Evolutionary conservation across 208 protist species (phyloP).

Genomic region (Polymyxa betae): DNA sequence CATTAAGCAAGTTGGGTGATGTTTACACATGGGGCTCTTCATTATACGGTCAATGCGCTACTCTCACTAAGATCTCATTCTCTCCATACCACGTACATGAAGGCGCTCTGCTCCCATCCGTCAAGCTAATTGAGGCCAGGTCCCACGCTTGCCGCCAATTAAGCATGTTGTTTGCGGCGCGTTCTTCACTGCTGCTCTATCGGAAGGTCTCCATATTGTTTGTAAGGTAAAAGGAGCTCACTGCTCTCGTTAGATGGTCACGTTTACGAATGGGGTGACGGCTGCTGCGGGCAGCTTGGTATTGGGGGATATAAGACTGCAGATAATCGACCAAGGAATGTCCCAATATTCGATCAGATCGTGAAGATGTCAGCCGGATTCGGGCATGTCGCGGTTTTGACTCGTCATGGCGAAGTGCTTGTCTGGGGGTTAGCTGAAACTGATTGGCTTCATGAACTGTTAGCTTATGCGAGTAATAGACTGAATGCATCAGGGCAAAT

Average conservation of each 20-base stretch:
- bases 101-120: background rate
- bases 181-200: background rate
- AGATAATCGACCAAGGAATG: background rate
- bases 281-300: background rate
- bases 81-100: background rate
- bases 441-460: background rate
- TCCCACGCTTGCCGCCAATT: background rate
- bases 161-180: background rate
- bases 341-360: background rate
- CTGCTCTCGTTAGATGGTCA: background rate
- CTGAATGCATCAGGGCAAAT: background rate
- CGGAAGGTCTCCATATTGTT: background rate
- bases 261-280: background rate
- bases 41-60: background rate
- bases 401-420: background rate
- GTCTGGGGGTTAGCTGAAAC: background rate
- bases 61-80: background rate
- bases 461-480: background rate
- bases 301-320: background rate
- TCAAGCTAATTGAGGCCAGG: background rate
- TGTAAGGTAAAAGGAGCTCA: background rate
- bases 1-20: background rate
- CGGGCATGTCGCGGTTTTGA: background rate
- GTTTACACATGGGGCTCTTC: background rate
- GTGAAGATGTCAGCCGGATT: background rate